Evolutionary conservation across 2,329 filamentous ascomycete species (phyloP).

Genomic region (Alternaria gaisen): DNA sequence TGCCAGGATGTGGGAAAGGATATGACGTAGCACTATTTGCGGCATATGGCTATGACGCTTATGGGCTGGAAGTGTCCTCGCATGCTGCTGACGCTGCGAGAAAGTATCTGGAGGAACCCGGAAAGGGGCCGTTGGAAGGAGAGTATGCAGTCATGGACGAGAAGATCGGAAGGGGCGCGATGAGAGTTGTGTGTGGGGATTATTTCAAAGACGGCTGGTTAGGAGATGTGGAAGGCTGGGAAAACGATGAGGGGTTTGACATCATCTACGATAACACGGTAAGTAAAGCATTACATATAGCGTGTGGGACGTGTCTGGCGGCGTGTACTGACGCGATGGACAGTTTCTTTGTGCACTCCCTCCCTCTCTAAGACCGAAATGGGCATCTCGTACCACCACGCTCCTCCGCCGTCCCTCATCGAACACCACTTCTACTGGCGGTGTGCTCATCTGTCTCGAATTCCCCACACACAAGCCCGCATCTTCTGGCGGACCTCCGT

Average conservation of each 20-base stretch:
- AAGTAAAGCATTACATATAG: constrained; percentile 29
- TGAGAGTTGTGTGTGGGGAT: constrained; percentile 68
- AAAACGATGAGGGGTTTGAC: constrained; percentile 64
- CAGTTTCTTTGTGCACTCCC: constrained; percentile 70
- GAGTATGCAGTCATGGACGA: constrained; percentile 56
- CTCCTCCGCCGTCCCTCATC: constrained; percentile 57
- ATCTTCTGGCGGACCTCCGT: constrained; percentile 74
- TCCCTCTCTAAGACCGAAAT: constrained; percentile 63
- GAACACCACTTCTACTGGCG: constrained; percentile 35
- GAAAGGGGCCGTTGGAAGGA: constrained; percentile 48
- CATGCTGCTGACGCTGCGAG: constrained; percentile 59
- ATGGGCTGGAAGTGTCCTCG: constrained; percentile 74
- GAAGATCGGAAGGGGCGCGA: constrained; percentile 58
- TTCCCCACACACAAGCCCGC: constrained; percentile 78
- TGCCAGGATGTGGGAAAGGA: constrained; percentile 83
- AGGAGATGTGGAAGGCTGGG: constrained; percentile 44
- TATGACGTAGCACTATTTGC: constrained; percentile 82
- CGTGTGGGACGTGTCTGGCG: neutral
- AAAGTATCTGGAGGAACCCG: constrained; percentile 48
- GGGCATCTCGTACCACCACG: constrained; percentile 64
- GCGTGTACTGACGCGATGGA: neutral
- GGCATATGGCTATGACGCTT: constrained; percentile 78
- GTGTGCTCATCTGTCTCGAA: constrained; percentile 73
- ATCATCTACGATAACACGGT: constrained; percentile 71
- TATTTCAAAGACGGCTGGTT: constrained; percentile 72